Evolutionary conservation across 768 basidiomycete genomes (phyloP).

Genomic region (Mycena kentingensis): DNA sequence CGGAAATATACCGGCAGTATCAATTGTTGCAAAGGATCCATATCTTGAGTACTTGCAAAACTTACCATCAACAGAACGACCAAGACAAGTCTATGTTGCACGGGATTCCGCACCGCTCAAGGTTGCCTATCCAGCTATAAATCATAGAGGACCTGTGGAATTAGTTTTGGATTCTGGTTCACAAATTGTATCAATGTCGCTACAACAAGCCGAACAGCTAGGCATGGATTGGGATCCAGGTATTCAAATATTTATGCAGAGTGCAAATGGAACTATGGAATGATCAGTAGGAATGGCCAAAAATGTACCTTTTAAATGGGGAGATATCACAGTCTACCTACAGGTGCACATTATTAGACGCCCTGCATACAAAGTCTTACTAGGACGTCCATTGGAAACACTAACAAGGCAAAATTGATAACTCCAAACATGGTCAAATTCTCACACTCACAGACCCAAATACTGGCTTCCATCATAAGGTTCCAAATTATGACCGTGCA

Average conservation of each 20-base stretch:
- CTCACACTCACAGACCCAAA: conserved; percentile 29
- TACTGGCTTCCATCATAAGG: background rate
- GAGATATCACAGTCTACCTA: conserved; percentile 22
- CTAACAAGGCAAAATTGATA: conserved; percentile 23
- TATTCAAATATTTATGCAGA: conserved; percentile 27
- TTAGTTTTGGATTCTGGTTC: conserved; percentile 28
- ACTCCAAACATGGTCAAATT: conserved; percentile 17
- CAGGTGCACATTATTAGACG: conserved; percentile 30
- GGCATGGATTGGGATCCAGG: conserved; percentile 23
- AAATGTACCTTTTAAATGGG: conserved; percentile 28
- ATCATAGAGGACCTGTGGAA: conserved; percentile 20
- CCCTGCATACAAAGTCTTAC: conserved; percentile 27
- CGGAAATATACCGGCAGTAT: background rate
- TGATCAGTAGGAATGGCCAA: conserved; percentile 25
- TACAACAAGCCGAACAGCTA: conserved; percentile 15
- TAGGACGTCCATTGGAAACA: conserved; percentile 32
- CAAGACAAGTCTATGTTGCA: conserved; percentile 5
- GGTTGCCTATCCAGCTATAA: conserved; percentile 11
- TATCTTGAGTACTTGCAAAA: background rate
- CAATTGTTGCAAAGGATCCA: background rate
- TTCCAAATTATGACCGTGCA: background rate
- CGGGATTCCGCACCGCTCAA: conserved; percentile 2
- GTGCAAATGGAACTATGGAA: conserved; percentile 25
- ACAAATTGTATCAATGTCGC: conserved; percentile 26
- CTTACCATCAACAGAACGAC: background rate